Evolutionary conservation across 208 protist species (phyloP).

Genomic region (Crithidia mellificae): DNA sequence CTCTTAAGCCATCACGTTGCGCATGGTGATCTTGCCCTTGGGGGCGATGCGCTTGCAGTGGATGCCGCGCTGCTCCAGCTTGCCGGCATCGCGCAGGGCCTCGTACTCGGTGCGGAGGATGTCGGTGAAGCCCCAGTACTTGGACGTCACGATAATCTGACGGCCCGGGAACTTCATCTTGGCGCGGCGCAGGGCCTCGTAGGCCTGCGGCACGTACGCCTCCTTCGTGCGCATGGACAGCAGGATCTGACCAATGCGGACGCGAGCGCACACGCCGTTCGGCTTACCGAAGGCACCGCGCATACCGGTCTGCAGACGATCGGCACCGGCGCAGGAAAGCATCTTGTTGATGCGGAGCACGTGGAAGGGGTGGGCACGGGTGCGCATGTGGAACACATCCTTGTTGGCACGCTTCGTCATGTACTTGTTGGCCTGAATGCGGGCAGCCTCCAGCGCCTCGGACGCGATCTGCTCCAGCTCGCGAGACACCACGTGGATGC

Average conservation of each 20-base stretch:
- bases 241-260: constrained; percentile 97
- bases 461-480: constrained; percentile 99
- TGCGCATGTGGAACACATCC: constrained; percentile 98
- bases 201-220: constrained; percentile 59
- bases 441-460: constrained; percentile 99
- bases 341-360: constrained; percentile 99
- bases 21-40: constrained; percentile 81
- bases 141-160: constrained; percentile 78
- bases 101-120: constrained; percentile 78
- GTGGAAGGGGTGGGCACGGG: constrained; percentile 99
- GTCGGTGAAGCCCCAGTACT: constrained; percentile 88
- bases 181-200: constrained; percentile 80
- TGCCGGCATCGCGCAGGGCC: constrained; percentile 57
- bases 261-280: constrained; percentile 94
- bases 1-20: constrained; percentile 63
- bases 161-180: constrained; percentile 81
- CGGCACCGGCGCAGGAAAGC: constrained; percentile 99
- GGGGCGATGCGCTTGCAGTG: constrained; percentile 75
- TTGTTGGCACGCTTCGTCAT: constrained; percentile 98
- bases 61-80: constrained; percentile 68
- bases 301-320: constrained; percentile 99
- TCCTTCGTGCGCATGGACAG: constrained; percentile 96
- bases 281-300: constrained; percentile 98
- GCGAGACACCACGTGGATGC: constrained; percentile 97
- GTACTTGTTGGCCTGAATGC: constrained; percentile 99